A percentile compares a stretch with the other conserved stretches of the same genome.
Evolutionary conservation across 176 grass and related monocot species (phyloP).

Genomic region (Triticum aestivum): DNA sequence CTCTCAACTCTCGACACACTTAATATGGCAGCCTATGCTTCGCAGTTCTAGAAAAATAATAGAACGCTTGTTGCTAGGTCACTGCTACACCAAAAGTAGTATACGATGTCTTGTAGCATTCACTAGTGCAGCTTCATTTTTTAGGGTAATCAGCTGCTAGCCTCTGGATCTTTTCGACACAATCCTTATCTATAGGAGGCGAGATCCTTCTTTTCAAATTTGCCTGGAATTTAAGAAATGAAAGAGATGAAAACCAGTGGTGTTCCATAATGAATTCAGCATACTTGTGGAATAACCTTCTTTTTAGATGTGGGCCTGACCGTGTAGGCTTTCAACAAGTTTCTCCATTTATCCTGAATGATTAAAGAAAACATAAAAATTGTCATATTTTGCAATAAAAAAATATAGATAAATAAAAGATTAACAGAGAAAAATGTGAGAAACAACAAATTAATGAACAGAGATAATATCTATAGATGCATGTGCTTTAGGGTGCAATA

Average conservation of each 20-base stretch:
- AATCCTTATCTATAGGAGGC: not conserved
- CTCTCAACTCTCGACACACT: no score
- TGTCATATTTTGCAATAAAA: not conserved
- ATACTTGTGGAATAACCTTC: not conserved
- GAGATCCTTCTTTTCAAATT: not conserved
- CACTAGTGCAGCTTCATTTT: not conserved
- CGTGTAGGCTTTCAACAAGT: not conserved
- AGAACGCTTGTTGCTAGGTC: no score
- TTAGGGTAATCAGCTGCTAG: not conserved
- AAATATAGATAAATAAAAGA: not conserved
- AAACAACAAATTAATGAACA: not conserved
- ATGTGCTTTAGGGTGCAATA: not conserved
- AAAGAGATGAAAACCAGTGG: not conserved
- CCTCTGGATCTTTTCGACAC: not conserved
- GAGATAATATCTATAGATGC: not conserved
- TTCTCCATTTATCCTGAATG: not conserved
- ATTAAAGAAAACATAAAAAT: not conserved
- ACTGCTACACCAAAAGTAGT: no score
- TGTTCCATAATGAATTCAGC: not conserved
- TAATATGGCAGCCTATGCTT: no score
- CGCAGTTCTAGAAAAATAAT: no score
- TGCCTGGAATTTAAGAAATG: not conserved
- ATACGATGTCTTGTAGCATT: no score
- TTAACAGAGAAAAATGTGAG: not conserved
- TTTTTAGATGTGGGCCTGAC: not conserved